Evolutionary conservation across 768 basidiomycete genomes (phyloP).

Genomic region (Serendipita sp.): DNA sequence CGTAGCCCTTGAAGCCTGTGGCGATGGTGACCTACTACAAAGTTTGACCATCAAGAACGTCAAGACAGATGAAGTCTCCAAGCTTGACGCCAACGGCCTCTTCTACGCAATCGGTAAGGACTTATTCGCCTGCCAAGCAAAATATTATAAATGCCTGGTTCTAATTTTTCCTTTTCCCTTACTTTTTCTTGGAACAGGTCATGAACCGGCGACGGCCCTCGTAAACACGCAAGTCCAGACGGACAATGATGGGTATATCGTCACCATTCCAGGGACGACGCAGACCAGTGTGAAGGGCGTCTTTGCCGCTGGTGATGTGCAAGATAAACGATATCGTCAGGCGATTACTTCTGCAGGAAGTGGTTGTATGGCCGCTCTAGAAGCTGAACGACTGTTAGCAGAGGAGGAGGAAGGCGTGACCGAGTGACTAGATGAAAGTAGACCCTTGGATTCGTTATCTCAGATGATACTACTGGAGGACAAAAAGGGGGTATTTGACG

Average conservation of each 20-base stretch:
- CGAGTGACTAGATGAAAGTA: not conserved
- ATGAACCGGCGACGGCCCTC: conserved; percentile 83
- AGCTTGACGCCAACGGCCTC: conserved; percentile 77
- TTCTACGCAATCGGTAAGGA: conserved; percentile 78
- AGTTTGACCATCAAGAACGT: conserved; percentile 75
- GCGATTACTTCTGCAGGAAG: conserved; percentile 86
- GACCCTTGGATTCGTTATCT: too few species aligned
- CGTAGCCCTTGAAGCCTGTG: conserved; percentile 80
- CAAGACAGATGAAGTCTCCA: conserved; percentile 60
- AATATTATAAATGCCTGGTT: not conserved
- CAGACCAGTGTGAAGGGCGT: conserved; percentile 90
- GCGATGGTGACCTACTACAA: conserved; percentile 85
- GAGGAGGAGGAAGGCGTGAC: conserved; percentile 46
- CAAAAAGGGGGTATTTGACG: too few species aligned
- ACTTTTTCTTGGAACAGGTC: conserved; percentile 26
- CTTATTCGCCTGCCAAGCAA: not conserved
- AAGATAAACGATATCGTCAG: conserved; percentile 92
- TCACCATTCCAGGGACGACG: conserved; percentile 89
- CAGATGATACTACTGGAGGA: too few species aligned
- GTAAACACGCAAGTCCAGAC: conserved; percentile 79
- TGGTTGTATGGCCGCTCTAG: conserved; percentile 89
- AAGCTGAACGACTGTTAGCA: conserved; percentile 81
- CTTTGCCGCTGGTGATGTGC: conserved; percentile 98
- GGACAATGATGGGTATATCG: conserved; percentile 89
- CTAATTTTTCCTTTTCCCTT: not conserved